phyloP scores from a whole-genome alignment of 2,329 filamentous ascomycete genomes.

The Metarhizium anisopliae region DNA sequence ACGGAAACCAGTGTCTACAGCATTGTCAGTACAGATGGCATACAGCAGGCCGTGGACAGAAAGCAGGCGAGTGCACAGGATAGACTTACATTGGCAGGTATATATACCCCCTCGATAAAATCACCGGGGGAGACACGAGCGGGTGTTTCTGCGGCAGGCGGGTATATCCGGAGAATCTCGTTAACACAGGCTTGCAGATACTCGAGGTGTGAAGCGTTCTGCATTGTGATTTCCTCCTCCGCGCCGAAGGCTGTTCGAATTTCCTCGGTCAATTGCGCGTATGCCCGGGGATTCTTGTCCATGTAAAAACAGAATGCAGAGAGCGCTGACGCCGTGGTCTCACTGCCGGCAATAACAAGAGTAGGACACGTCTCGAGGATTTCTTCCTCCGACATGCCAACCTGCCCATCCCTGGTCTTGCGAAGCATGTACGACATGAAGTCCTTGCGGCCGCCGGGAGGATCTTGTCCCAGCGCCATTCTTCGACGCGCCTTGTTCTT shows the following conservation, averaged over 20 bases:
- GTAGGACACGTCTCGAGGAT: conserved; percentile 16
- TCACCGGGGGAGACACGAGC: conserved; percentile 22
- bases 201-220: conserved; percentile 17
- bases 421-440: conserved; percentile 21
- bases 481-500: conserved; percentile 14
- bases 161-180: conserved; percentile 33
- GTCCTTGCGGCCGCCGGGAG: conserved; percentile 11
- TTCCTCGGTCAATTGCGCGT: conserved; percentile 26
- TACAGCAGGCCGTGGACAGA: background rate
- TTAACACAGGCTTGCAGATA: conserved; percentile 32
- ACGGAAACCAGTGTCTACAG: conserved; percentile 31
- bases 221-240: conserved; percentile 28
- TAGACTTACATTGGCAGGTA: conserved; percentile 25
- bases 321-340: conserved; percentile 24
- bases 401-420: conserved; percentile 19
- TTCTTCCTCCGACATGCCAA: conserved; percentile 24
- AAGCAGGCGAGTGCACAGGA: background rate
- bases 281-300: conserved; percentile 17
- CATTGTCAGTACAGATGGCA: background rate
- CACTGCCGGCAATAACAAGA: conserved; percentile 22
- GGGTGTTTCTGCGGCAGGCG: conserved; percentile 20
- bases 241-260: conserved; percentile 21
- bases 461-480: conserved; percentile 12
- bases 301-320: conserved; percentile 21
- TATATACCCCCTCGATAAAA: conserved; percentile 20